Base-by-base conservation (phyloP, 441 rosid genomes). In the Aleurites moluccanus region DNA sequence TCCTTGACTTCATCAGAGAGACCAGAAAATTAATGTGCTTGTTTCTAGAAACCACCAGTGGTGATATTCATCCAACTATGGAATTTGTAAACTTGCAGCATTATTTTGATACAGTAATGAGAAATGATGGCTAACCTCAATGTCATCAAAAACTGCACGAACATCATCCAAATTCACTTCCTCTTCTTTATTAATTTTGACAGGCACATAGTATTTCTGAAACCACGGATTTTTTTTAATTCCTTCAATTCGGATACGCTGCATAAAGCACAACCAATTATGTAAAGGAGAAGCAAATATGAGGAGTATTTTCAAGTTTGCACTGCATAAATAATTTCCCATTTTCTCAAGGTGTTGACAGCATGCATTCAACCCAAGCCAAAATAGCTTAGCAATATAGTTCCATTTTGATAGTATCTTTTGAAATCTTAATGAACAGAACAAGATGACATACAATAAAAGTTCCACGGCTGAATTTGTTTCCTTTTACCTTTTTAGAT, bases 131-230 rank as follows among this genome's bases (percentile, higher is more conserved):
- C 88, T 20, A 77, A 91, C 98, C 98, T 95, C 96, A 72, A 90
- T 91, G 80, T 91, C 93, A 55, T 88, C 89, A 79, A 95, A 95
- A 74, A 90, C 99, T 70, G 96, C 97, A 65, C 72, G 69, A 64
- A 91, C 81, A 69, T 90, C 96, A 75, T 91, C 98, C 86, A 90
- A 82, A 84, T 86, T 90, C 77, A 90, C 97, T 83, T 85, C 86
- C 74, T 80, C 88, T 49, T 83, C 90, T 78, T 86, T 87, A 18
- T 30, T 85, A 73, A 78, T 83, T 77, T 63, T 85, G 68, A 76
- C 83, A 74, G 92, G 96, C 75, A 80, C 76, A 72, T 91, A 95
- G 74, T 84, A 73, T 69, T 83, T 81, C 69, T 2, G 71, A 78
- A 95, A 95, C 98, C 99, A 93, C 9, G 81, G 85, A 84, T 90